Conservation (phyloP, 345 rosid genomes). For the Raphanus sativus region DNA sequence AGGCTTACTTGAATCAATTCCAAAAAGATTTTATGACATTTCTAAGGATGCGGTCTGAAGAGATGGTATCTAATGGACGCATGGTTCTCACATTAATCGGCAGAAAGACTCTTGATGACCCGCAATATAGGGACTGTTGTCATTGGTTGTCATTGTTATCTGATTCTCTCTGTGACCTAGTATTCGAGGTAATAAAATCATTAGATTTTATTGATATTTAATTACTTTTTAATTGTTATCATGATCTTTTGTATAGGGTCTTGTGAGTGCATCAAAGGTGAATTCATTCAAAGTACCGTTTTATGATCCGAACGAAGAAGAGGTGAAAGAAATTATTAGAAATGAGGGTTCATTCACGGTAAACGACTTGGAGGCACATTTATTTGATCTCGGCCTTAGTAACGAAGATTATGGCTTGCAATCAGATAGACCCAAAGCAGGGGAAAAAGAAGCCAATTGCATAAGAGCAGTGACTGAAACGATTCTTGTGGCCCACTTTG, state of each 20-base stretch:
- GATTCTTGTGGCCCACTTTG: slow-evolving; percentile 51
- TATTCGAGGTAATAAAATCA: slow-evolving; percentile 41
- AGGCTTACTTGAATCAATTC: slow-evolving; percentile 15
- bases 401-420: slow-evolving; percentile 2
- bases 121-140: slow-evolving; percentile 31
- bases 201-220: too few relatives aligned
- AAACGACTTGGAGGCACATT: slow-evolving; percentile 20
- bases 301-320: slow-evolving; percentile 34
- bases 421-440: slow-evolving; percentile 4
- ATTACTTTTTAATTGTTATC: too few relatives aligned
- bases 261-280: slow-evolving; percentile 31
- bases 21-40: slow-evolving; percentile 40
- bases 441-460: slow-evolving; percentile 39
- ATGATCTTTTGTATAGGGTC: slow-evolving; percentile 33
- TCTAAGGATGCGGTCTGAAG: slow-evolving; percentile 41
- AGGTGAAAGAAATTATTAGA: slow-evolving; percentile 21
- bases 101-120: slow-evolving; percentile 30
- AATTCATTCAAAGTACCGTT: slow-evolving; percentile 40
- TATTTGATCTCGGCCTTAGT: slow-evolving; percentile 10
- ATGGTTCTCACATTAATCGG: slow-evolving; percentile 46
- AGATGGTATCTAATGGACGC: slow-evolving; percentile 41
- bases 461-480: slow-evolving; percentile 62
- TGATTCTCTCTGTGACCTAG: slow-evolving; percentile 33
- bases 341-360: slow-evolving; percentile 42
- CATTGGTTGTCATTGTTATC: slow-evolving; percentile 17